Evolutionary conservation across 2,329 filamentous ascomycete species (phyloP).

Genomic region (Aspergillus intermedius): DNA sequence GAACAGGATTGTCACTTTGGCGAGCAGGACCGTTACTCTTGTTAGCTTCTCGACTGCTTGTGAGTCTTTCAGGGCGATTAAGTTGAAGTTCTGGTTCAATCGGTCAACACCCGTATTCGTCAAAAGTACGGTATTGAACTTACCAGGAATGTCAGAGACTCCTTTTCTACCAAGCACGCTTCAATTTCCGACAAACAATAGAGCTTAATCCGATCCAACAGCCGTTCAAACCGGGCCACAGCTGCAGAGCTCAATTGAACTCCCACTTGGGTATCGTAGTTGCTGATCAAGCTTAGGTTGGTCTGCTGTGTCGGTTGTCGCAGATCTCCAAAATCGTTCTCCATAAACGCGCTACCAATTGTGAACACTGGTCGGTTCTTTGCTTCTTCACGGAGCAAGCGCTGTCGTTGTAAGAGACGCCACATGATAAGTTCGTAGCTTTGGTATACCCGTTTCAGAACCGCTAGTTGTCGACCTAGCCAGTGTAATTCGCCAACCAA

Average conservation of each 20-base stretch:
- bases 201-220: constrained; percentile 55
- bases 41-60: constrained; percentile 65
- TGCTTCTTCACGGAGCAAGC: constrained; percentile 31
- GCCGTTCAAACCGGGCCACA: constrained; percentile 53
- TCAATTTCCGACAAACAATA: constrained; percentile 60
- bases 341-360: constrained; percentile 17
- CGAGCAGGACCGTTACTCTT: constrained; percentile 63
- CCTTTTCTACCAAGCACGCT: constrained; percentile 62
- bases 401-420: constrained; percentile 51
- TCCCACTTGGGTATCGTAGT: constrained; percentile 27
- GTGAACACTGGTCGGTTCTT: constrained; percentile 12
- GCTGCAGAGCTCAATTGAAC: constrained; percentile 43
- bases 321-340: constrained; percentile 35
- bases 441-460: constrained; percentile 57
- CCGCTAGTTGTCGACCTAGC: constrained; percentile 55
- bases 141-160: constrained; percentile 62
- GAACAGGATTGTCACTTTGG: constrained; percentile 70
- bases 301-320: constrained; percentile 23
- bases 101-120: constrained; percentile 37
- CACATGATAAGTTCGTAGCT: constrained; percentile 57
- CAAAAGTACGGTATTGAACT: constrained; percentile 48
- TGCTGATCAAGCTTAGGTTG: constrained; percentile 14
- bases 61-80: constrained; percentile 69
- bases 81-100: constrained; percentile 61
- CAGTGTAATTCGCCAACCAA: constrained; percentile 50